Evolutionary conservation across 1,284 basidiomycete genomes (phyloP).

Genomic region (Fistulina hepatica): DNA sequence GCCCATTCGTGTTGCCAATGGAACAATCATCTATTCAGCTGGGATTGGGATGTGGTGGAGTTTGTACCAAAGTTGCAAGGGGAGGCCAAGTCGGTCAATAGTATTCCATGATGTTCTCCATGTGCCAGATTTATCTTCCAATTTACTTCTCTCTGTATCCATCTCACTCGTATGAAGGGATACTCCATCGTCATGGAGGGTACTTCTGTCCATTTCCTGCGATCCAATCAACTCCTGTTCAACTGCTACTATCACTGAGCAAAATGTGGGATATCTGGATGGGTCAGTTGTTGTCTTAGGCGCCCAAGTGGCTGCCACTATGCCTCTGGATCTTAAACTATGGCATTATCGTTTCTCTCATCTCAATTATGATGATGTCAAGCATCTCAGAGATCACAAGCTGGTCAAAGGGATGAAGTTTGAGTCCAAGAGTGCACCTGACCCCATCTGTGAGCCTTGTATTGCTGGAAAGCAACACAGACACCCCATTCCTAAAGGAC

Average conservation of each 20-base stretch:
- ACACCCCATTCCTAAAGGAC: conserved; percentile 15
- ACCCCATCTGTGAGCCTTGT: conserved; percentile 23
- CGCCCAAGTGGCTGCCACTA: background rate
- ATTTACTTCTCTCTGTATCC: conserved; percentile 8
- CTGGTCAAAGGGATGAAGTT: conserved; percentile 8
- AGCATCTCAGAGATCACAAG: background rate
- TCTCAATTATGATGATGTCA: conserved; percentile 1
- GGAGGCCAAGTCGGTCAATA: background rate
- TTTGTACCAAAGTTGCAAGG: conserved; percentile 1
- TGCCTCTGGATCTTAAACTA: conserved; percentile 2
- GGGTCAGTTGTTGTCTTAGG: background rate
- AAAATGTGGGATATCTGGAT: conserved; percentile 6
- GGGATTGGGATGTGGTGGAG: conserved; percentile 5
- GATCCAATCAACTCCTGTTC: conserved; percentile 1
- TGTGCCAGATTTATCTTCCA: conserved; percentile 7
- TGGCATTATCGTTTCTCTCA: conserved; percentile 7
- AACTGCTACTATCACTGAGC: conserved; percentile 8
- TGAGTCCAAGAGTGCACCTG: conserved; percentile 3
- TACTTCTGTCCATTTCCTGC: conserved; percentile 3
- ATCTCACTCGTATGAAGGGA: conserved; percentile 8
- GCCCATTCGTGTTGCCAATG: conserved; percentile 9
- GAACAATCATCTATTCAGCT: conserved; percentile 9
- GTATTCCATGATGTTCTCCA: conserved; percentile 10
- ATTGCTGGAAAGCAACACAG: conserved; percentile 20
- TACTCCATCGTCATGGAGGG: conserved; percentile 5